Evolutionary conservation across 768 basidiomycete species (phyloP).

Genomic region (Mycena albidolilacea): DNA sequence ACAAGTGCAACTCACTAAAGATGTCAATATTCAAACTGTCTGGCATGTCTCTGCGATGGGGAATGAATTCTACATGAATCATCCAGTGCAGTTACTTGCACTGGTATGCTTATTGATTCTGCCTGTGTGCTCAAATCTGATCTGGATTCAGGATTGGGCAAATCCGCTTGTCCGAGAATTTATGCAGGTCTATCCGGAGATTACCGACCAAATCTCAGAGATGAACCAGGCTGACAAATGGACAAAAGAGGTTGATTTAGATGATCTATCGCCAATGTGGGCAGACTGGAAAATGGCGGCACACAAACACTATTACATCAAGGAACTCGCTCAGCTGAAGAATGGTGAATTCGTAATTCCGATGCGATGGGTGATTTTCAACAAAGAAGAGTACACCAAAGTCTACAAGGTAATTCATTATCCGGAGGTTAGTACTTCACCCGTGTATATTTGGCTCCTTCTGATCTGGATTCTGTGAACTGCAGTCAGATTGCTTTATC

Average conservation of each 20-base stretch:
- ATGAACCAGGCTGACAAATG: constrained; percentile 26
- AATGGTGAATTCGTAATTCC: constrained; percentile 43
- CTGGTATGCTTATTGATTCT: constrained; percentile 24
- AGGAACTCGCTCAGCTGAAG: constrained; percentile 24
- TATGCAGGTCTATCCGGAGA: constrained; percentile 46
- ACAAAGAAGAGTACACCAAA: background rate
- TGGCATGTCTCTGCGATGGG: constrained; percentile 44
- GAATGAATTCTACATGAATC: constrained; percentile 50
- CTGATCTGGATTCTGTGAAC: background rate
- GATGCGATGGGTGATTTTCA: constrained; percentile 20
- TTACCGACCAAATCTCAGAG: constrained; percentile 17
- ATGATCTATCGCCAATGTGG: constrained; percentile 35
- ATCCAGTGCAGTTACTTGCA: constrained; percentile 32
- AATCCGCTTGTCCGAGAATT: constrained; percentile 40
- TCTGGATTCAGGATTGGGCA: constrained; percentile 42
- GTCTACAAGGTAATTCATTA: background rate
- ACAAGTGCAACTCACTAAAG: constrained; percentile 41
- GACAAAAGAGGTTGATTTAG: background rate
- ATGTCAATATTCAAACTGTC: constrained; percentile 33
- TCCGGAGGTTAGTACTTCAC: background rate
- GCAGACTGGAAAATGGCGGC: constrained; percentile 10
- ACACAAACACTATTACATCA: constrained; percentile 20
- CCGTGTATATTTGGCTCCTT: background rate
- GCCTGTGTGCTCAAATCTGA: background rate
- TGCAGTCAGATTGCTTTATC: background rate